Evolutionary conservation across 768 basidiomycete species (phyloP), one percentile per base, ranked within the genome.

Genomic region (Phylloporus sp.): DNA sequence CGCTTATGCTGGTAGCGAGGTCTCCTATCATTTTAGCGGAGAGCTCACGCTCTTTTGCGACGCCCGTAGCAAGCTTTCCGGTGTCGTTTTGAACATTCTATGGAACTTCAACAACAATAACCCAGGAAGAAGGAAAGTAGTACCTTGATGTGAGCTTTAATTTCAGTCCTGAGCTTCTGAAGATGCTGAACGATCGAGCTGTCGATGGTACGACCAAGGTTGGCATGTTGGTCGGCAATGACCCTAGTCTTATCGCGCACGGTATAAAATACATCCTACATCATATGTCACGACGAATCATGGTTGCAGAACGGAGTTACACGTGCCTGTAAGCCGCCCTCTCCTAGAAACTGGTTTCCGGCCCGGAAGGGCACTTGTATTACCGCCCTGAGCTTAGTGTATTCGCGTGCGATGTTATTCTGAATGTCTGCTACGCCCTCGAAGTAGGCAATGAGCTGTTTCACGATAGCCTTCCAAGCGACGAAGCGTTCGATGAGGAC

Each of bases 311-410:
- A 42, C 18, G 29, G 44, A 36, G 38, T 9, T 47, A 26, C 55
- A 45, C 73, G 27, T 48, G 79, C 84, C 78, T 94, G 91, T 39
- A 99, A 72, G 38, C 96, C 95, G 11, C 90, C 90, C 66, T 98
- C 93, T n/a, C 96, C 96, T 5, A 99, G 75, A 63, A 99, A 99
- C 72, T 98, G 95, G 69, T 96, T 95, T 7, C 93, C 94, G 3
- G 90, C 80, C 28, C 86, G 75, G 72, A 99, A 98, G 0, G 96
- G 96, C 0, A 98, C 95, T 65, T 99, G 95, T 50, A 99, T 95
- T 50, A 98, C 90, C 2, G 85, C 91, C 9, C 89, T 88, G 35
- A 99, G 82, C 65, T 95, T 94, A 6, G 86, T 88, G 61, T 97
- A 78, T 68, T 98, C 95, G 51, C 82, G 81, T 11, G 94, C 92